Conservation (phyloP, 306 rosid genomes). For the Herpetospermum pedunculosum region DNA sequence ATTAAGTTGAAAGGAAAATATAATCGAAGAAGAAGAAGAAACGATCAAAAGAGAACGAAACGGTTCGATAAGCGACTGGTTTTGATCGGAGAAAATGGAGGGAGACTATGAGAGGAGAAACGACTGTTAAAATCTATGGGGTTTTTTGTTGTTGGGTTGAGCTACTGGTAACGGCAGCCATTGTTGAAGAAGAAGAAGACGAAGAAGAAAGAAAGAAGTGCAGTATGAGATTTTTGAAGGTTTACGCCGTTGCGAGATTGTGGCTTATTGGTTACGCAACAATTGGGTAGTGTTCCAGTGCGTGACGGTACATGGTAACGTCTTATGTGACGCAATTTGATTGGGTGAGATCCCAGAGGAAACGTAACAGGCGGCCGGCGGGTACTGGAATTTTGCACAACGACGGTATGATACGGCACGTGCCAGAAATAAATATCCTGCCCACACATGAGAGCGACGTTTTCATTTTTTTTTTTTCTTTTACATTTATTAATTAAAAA, state of each 20-base stretch:
- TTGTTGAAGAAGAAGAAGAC: background rate
- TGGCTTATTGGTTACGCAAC: constrained; percentile 5
- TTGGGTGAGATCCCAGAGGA: background rate
- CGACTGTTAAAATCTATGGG: background rate
- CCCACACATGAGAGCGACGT: background rate
- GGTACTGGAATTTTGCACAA: background rate
- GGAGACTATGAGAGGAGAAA: background rate
- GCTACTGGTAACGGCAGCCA: background rate
- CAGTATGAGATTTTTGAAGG: background rate
- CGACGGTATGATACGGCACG: background rate
- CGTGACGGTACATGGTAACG: background rate
- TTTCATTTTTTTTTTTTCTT: too few relatives aligned
- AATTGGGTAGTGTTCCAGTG: background rate
- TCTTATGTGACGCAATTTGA: background rate
- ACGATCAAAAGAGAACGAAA: background rate
- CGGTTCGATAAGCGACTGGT: background rate
- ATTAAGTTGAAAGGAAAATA: background rate
- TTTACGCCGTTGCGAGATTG: background rate
- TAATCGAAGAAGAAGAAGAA: background rate
- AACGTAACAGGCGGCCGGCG: background rate
- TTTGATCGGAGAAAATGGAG: background rate
- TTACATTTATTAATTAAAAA: too few relatives aligned
- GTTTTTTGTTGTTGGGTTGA: background rate
- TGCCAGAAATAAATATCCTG: background rate
- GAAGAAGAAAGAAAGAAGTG: background rate